A percentile compares a stretch with the other conserved stretches of the same genome.
These are phyloP conservation scores for Trichophyton simii DNA, from an alignment of 2,329 filamentous ascomycete genomes.

Conservation along the genomic window DNA sequence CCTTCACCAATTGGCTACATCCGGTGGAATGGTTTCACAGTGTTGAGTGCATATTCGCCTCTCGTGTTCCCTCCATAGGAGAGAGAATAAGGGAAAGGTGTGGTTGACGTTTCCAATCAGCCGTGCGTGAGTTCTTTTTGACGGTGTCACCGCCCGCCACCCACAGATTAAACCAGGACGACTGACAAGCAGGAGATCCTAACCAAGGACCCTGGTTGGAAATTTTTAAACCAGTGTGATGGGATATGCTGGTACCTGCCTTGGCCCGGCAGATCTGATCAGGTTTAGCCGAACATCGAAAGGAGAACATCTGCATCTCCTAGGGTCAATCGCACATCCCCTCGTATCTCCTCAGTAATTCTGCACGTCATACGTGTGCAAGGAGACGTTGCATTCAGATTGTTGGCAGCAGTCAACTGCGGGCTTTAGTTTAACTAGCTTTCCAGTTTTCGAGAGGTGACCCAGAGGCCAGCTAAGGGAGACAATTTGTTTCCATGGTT, in stretches of 20 bases:
- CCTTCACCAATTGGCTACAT: background rate
- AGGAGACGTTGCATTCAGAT: background rate
- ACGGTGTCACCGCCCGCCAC: background rate
- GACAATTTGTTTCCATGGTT: background rate
- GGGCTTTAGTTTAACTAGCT: background rate
- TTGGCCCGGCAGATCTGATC: background rate
- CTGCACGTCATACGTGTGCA: background rate
- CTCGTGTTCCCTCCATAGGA: background rate
- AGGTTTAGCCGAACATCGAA: background rate
- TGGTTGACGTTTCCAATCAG: constrained; percentile 1
- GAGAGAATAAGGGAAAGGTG: background rate
- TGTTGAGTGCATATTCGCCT: background rate
- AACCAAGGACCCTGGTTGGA: background rate
- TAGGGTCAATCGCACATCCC: background rate
- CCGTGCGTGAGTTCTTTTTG: background rate
- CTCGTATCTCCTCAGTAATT: background rate
- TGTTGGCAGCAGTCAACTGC: background rate
- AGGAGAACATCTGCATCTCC: background rate
- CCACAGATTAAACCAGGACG: background rate
- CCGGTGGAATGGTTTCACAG: background rate
- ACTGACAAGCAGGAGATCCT: background rate
- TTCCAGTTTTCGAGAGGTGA: background rate
- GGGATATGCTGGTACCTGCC: background rate
- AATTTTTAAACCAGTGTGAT: background rate
- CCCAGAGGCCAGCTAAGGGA: background rate